Conservation (phyloP, 2,329 filamentous ascomycete genomes). For the Colletotrichum sansevieriae region DNA sequence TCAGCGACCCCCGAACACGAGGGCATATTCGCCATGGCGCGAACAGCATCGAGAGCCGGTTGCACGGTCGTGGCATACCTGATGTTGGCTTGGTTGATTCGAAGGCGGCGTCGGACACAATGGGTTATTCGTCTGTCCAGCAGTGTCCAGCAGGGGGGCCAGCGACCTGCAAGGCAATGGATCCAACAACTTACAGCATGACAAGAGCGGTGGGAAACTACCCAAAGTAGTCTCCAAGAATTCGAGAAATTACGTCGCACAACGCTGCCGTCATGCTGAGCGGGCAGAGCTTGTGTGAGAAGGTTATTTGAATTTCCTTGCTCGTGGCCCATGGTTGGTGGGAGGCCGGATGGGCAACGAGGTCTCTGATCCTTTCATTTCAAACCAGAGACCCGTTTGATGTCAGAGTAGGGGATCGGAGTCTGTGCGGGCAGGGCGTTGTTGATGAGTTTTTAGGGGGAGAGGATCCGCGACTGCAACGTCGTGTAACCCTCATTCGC, state of each 20-base stretch:
- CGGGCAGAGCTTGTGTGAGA: conserved; percentile 31
- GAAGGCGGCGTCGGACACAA: conserved; percentile 10
- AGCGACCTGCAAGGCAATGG: conserved; percentile 16
- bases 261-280: conserved; percentile 32
- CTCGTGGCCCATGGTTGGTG: conserved; percentile 35
- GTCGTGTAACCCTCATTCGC: conserved; percentile 34
- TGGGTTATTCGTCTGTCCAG: conserved; percentile 13
- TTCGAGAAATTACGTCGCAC: conserved; percentile 25
- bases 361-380: conserved; percentile 40
- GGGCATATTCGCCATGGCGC: neutral
- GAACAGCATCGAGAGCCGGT: neutral
- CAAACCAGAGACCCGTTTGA: conserved; percentile 37
- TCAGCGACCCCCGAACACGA: neutral
- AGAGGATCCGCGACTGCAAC: conserved; percentile 40
- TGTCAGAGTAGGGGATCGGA: conserved; percentile 40
- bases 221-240: conserved; percentile 2
- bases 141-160: no score
- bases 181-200: neutral
- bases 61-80: conserved; percentile 11
- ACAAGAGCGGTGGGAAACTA: conserved; percentile 17
- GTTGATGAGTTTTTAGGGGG: conserved; percentile 25
- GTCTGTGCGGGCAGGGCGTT: conserved; percentile 23
- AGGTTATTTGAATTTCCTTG: conserved; percentile 33
- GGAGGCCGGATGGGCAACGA: conserved; percentile 26
- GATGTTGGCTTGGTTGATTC: neutral